Conservation (phyloP, 2,329 filamentous ascomycete species). For the Neonectria punicea region DNA sequence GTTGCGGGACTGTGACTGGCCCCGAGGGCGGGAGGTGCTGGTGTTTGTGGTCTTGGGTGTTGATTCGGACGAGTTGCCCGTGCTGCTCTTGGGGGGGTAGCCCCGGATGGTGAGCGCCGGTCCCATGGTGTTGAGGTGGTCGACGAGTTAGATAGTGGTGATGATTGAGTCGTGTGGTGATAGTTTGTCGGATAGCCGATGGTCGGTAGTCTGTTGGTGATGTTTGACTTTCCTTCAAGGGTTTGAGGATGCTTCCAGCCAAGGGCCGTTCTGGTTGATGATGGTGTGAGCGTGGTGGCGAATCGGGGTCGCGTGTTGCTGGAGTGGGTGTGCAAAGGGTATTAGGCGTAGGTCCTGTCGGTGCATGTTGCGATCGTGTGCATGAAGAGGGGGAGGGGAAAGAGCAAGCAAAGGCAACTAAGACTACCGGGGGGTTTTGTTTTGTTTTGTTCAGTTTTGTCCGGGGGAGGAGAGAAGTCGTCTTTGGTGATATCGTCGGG, state of each 20-base stretch:
- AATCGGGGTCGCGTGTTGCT: neutral
- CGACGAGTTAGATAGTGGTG: neutral
- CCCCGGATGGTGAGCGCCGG: constrained; percentile 41
- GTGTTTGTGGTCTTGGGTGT: constrained; percentile 27
- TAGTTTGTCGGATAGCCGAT: neutral
- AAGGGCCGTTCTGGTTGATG: constrained; percentile 21
- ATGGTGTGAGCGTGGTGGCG: constrained; percentile 4
- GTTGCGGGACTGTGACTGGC: constrained; percentile 34
- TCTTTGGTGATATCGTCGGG: constrained; percentile 21
- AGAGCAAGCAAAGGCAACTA: neutral
- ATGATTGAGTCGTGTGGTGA: neutral
- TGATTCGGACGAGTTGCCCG: constrained; percentile 29
- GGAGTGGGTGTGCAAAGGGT: constrained; percentile 22
- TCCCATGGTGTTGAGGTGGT: constrained; percentile 29
- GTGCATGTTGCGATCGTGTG: constrained; percentile 21
- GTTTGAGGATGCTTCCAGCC: neutral
- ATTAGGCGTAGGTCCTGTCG: constrained; percentile 1
- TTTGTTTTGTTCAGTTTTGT: constrained; percentile 8
- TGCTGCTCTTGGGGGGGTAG: constrained; percentile 34
- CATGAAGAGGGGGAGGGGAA: constrained; percentile 8
- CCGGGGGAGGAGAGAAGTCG: constrained; percentile 8
- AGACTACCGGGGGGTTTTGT: constrained; percentile 17
- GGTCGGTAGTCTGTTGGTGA: constrained; percentile 25
- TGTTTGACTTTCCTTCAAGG: neutral
- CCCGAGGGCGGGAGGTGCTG: constrained; percentile 30